Evolutionary conservation across 352 stramenopile genomes (phyloP).

Genomic region (Chrysophaeum taylorii): DNA sequence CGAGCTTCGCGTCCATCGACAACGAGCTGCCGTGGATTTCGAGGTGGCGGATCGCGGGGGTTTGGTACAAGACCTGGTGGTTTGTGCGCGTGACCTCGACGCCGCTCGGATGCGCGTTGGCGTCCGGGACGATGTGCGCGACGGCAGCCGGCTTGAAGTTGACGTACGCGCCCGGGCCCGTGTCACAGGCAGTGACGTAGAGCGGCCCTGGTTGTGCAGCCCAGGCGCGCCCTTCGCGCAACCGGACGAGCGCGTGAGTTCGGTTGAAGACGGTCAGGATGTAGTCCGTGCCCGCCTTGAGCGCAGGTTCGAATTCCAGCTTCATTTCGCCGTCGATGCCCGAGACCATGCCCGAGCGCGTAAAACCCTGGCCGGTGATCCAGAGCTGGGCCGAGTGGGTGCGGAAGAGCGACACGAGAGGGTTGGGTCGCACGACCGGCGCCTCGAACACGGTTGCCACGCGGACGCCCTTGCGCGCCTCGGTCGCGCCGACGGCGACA

Average conservation of each 20-base stretch:
- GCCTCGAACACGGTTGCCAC: constrained; percentile 11
- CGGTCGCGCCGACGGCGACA: constrained; percentile 10
- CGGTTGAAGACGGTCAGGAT: constrained; percentile 20
- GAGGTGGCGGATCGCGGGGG: constrained; percentile 13
- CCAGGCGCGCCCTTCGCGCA: constrained; percentile 22
- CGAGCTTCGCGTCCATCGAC: not conserved
- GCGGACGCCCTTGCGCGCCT: constrained; percentile 2
- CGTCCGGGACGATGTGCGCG: constrained; percentile 10
- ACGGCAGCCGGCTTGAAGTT: constrained; percentile 6
- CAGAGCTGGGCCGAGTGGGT: constrained; percentile 33
- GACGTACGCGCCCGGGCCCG: not conserved
- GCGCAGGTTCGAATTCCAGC: constrained; percentile 17
- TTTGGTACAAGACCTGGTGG: constrained; percentile 12
- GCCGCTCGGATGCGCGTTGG: not conserved
- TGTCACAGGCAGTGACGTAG: constrained; percentile 1
- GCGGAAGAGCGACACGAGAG: constrained; percentile 26
- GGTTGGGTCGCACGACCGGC: not conserved
- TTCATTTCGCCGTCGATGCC: constrained; percentile 11
- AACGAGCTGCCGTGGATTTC: constrained; percentile 6
- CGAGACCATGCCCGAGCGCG: constrained; percentile 11
- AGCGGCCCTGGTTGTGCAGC: constrained; percentile 5
- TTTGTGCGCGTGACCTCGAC: constrained; percentile 11
- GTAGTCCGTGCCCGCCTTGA: constrained; percentile 23
- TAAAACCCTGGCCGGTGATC: constrained; percentile 31
- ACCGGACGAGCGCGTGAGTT: constrained; percentile 14